phyloP scores from a whole-genome alignment of 2,329 filamentous ascomycete species.

The Aureobasidium sp. region DNA sequence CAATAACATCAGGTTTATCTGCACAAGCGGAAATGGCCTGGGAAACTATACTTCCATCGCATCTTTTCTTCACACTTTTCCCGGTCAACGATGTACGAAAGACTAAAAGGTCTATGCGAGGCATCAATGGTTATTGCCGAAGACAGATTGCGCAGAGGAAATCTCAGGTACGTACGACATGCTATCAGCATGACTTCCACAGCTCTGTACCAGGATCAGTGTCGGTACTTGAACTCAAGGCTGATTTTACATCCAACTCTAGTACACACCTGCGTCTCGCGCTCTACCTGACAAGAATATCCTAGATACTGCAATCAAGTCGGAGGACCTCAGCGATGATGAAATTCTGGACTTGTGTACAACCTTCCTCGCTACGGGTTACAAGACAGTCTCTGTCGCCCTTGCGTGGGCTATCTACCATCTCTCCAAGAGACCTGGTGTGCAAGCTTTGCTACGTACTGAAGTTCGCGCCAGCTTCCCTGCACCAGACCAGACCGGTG shows the following conservation, averaged over 20 bases:
- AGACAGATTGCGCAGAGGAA: not conserved
- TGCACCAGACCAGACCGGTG: not conserved
- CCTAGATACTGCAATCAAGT: not conserved
- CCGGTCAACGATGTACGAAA: not conserved
- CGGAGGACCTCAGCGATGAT: not conserved
- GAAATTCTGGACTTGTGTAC: not conserved
- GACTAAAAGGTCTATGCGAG: not conserved
- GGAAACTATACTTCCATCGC: constrained; percentile 1
- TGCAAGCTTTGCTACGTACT: constrained; percentile 1
- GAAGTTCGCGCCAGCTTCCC: not conserved
- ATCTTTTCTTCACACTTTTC: not conserved
- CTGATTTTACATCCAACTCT: not conserved
- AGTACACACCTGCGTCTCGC: not conserved
- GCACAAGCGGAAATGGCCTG: not conserved
- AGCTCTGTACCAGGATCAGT: not conserved
- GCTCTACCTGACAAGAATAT: not conserved
- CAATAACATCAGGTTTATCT: not conserved
- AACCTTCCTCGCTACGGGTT: constrained; percentile 1
- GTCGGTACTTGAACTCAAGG: not conserved
- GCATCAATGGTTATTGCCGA: not conserved
- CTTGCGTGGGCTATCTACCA: not conserved
- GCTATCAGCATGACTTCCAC: not conserved
- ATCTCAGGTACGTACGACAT: not conserved
- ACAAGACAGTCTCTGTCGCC: not conserved
- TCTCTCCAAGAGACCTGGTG: not conserved